A percentile compares a stretch with the other conserved stretches of the same genome.
Conservation (phyloP, 805 yeast genomes). For the Scheffersomyces amazonensis region DNA sequence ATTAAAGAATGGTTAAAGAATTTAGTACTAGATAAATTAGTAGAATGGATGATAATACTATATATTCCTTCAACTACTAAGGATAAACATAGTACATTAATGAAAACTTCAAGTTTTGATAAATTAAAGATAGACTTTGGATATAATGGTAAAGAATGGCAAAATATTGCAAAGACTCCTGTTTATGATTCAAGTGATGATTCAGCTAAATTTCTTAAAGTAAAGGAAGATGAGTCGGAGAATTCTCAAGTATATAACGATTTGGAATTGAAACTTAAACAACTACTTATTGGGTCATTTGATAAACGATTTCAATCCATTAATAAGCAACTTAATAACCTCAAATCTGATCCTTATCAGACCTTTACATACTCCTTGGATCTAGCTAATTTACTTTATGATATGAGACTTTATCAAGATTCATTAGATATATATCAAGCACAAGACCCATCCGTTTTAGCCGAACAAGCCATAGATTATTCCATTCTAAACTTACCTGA, state of each 20-base stretch:
- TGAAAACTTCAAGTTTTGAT: slow-evolving; percentile 49
- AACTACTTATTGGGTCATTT: slow-evolving; percentile 52
- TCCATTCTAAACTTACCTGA: slow-evolving; percentile 2
- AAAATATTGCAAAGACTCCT: slow-evolving; percentile 2
- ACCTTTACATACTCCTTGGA: slow-evolving; percentile 40
- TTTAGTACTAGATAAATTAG: slow-evolving; percentile 29
- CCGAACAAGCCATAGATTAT: slow-evolving; percentile 3
- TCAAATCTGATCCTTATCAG: slow-evolving; percentile 4
- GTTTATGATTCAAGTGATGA: slow-evolving; percentile 2
- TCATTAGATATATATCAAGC: slow-evolving; percentile 49
- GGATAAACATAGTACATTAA: slow-evolving; percentile 33
- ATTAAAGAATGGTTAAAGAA: slow-evolving; percentile 74
- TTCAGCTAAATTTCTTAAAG: neutral
- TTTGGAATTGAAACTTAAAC: slow-evolving; percentile 43
- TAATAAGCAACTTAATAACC: slow-evolving; percentile 8
- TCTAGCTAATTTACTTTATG: slow-evolving; percentile 50
- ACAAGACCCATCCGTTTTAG: slow-evolving; percentile 1
- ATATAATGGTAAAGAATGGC: slow-evolving; percentile 33
- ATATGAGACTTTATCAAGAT: slow-evolving; percentile 59
- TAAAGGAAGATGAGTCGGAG: slow-evolving; percentile 28
- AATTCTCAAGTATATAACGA: slow-evolving; percentile 51
- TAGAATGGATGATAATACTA: slow-evolving; percentile 59
- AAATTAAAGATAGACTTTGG: slow-evolving; percentile 55
- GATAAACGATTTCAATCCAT: slow-evolving; percentile 18
- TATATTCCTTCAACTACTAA: slow-evolving; percentile 41